Base-by-base conservation (phyloP, 176 grass and related monocot species). In the Microstegium vimineum region DNA sequence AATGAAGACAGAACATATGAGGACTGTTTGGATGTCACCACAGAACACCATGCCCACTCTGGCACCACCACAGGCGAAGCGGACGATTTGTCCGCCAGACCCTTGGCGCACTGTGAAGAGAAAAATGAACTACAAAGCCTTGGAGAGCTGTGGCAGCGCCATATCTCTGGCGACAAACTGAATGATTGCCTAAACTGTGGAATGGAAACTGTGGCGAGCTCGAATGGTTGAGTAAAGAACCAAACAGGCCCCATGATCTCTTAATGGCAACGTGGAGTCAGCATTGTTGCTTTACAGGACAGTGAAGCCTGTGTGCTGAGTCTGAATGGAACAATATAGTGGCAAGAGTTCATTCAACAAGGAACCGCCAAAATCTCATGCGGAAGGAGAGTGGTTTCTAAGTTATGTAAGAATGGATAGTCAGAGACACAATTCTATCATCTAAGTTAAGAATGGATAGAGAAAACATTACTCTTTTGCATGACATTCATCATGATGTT, bases 401-500 rank as follows among this genome's bases (percentile, higher is more conserved):
- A 81, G 7, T 65, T 71, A 66, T 68, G 72, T 30, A 62, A 18
- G 8, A 69, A 62, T 54, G 26, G 4, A 5, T 56, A 81, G 49
- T 36, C 2, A 69, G 41, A 71, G 40, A 22, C 40, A 77, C 11
- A 12, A 73, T 74, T 41, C 35, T 69, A 81, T 54, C 56, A 80
- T 66, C 49, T 27, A 75, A 69, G 30, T 33, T 18, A 84, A 23
- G 52, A 57, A 57, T 23, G 52, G 22, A 23, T 59, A 25, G n/a
- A 10, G 60, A 62, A 49, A 32, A 41, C 69, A 68, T 62, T 42
- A 75, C 20, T 62, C 1, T 64, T 56, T 62, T 80, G 83, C 35
- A 65, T 75, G 60, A 87, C 15, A 8, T 46, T 87, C 51, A 78
- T 26, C 26, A 34, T 60, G 76, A 31, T 65, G 33, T 67, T 25